phyloP scores from a whole-genome alignment of 768 basidiomycete genomes.

The Naganishia vishniacii region DNA sequence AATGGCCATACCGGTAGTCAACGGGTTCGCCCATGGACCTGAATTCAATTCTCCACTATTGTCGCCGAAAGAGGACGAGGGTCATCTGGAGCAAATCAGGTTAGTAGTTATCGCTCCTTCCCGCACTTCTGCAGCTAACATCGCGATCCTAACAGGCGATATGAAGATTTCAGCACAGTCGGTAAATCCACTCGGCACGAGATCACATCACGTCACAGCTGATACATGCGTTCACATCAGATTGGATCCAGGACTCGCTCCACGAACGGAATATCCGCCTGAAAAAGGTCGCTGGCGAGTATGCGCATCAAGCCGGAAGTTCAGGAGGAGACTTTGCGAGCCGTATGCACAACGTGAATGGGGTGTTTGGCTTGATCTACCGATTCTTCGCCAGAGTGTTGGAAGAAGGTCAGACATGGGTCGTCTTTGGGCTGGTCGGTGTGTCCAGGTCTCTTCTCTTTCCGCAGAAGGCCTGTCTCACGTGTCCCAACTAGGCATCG shows the following conservation, averaged over 20 bases:
- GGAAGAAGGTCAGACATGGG: constrained; percentile 80
- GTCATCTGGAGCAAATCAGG: constrained; percentile 34
- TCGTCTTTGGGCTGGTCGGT: constrained; percentile 86
- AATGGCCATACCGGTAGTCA: not conserved
- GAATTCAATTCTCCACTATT: constrained; percentile 7
- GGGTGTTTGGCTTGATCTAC: constrained; percentile 53
- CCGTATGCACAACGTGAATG: constrained; percentile 37
- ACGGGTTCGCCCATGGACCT: not conserved
- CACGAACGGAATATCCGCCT: constrained; percentile 73
- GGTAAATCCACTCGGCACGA: constrained; percentile 54
- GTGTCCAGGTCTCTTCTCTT: constrained; percentile 49
- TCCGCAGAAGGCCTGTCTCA: too few species aligned
- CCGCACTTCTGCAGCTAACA: not conserved
- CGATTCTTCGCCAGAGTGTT: constrained; percentile 59
- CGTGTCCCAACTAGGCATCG: too few species aligned
- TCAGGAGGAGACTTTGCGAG: constrained; percentile 51
- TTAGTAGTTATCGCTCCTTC: not conserved
- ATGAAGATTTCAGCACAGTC: constrained; percentile 92
- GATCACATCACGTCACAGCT: constrained; percentile 26
- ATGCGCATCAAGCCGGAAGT: constrained; percentile 57
- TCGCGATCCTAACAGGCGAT: constrained; percentile 59
- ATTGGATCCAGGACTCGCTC: constrained; percentile 95
- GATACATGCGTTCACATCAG: constrained; percentile 51
- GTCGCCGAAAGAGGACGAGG: constrained; percentile 27
- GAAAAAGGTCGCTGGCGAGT: constrained; percentile 29